phyloP scores from a whole-genome alignment of 768 basidiomycete genomes.

The Psilocybe subaeruginosa region DNA sequence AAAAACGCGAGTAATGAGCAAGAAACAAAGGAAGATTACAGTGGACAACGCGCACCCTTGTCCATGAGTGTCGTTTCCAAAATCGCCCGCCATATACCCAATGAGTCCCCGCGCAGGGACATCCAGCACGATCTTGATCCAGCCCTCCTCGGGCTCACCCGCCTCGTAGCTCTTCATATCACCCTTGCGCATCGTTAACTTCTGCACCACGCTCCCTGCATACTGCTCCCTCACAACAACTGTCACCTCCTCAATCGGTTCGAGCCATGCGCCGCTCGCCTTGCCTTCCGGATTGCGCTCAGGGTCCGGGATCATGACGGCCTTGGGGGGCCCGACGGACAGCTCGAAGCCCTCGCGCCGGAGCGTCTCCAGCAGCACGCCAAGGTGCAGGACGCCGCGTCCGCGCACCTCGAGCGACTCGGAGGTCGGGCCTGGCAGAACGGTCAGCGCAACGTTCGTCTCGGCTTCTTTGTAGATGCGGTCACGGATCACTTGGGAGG shows the following conservation, averaged over 20 bases:
- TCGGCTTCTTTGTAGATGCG: conserved; percentile 51
- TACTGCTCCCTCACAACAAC: conserved; percentile 49
- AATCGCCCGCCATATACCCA: conserved; percentile 56
- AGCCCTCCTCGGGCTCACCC: conserved; percentile 47
- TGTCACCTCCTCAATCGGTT: conserved; percentile 51
- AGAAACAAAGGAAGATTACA: background rate
- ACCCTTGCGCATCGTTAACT: conserved; percentile 52
- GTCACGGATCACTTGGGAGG: conserved; percentile 50
- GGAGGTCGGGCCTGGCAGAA: conserved; percentile 51
- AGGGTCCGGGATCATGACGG: conserved; percentile 48
- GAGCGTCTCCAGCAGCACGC: conserved; percentile 51
- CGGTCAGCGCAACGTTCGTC: conserved; percentile 53
- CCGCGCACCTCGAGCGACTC: conserved; percentile 54
- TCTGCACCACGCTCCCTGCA: conserved; percentile 50
- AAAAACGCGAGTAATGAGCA: background rate
- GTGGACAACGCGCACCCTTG: conserved; percentile 37
- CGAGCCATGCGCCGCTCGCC: conserved; percentile 37
- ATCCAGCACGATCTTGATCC: conserved; percentile 50
- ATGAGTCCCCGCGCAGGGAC: conserved; percentile 51
- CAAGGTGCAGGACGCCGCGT: conserved; percentile 52
- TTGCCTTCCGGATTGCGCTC: conserved; percentile 27
- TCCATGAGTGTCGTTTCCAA: conserved; percentile 53
- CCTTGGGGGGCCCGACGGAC: conserved; percentile 50
- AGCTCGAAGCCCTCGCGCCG: conserved; percentile 54
- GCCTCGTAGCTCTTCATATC: conserved; percentile 50